These are phyloP conservation scores for Hypoxylon intermedium DNA, from an alignment of 495 filamentous ascomycete genomes.

Conservation along the genomic window DNA sequence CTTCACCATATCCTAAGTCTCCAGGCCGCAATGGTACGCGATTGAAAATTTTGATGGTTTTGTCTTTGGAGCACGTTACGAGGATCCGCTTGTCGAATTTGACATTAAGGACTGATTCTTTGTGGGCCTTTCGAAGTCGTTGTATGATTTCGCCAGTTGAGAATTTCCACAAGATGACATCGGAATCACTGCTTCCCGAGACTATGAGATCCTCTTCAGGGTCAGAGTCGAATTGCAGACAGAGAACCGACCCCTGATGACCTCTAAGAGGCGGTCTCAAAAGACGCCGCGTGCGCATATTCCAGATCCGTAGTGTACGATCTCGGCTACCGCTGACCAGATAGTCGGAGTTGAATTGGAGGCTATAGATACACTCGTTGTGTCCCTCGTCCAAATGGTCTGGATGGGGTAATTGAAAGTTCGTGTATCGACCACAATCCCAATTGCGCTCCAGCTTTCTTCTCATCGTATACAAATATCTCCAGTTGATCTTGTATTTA, in stretches of 20 bases:
- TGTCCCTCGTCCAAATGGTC: constrained; percentile 83
- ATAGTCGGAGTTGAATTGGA: constrained; percentile 84
- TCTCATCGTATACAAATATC: constrained; percentile 88
- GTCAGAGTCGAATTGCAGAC: constrained; percentile 94
- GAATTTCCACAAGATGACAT: constrained; percentile 91
- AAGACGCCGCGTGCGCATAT: constrained; percentile 80
- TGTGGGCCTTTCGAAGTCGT: constrained; percentile 75
- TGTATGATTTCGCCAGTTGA: constrained; percentile 84
- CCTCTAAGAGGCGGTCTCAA: constrained; percentile 72
- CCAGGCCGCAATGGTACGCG: constrained; percentile 71
- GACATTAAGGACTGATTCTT: constrained; percentile 93
- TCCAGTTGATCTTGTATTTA: constrained; percentile 73
- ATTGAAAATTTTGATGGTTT: constrained; percentile 94
- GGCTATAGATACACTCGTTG: constrained; percentile 90
- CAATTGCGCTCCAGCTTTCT: constrained; percentile 88
- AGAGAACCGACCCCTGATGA: constrained; percentile 87
- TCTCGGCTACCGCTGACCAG: constrained; percentile 95
- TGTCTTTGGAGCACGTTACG: constrained; percentile 97
- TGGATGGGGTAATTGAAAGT: constrained; percentile 89
- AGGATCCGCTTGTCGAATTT: constrained; percentile 89
- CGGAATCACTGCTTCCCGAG: constrained; percentile 89
- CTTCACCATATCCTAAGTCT: constrained; percentile 67
- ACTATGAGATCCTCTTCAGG: constrained; percentile 90
- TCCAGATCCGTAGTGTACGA: constrained; percentile 86
- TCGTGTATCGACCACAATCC: constrained; percentile 78